These are phyloP conservation scores for Blastocystis sp. DNA, from an alignment of 352 stramenopile species.

Conservation along the genomic window DNA sequence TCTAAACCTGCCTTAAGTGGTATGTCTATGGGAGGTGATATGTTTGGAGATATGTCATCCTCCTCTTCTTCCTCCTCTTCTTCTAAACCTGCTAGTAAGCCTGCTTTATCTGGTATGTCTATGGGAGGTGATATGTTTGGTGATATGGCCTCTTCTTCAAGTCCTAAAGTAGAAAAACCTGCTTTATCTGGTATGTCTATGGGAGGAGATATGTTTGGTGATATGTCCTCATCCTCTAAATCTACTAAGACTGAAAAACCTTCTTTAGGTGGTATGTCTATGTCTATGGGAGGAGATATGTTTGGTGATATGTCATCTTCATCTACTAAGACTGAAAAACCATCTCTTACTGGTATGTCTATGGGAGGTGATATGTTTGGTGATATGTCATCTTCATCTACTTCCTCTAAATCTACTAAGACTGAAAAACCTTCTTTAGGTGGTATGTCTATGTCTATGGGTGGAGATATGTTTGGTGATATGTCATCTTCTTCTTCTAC, in stretches of 20 bases:
- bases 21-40: no score
- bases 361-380: slow-evolving; percentile 19
- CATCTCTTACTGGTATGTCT: slow-evolving; percentile 1
- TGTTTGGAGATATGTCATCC: slow-evolving; percentile 5
- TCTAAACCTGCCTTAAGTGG: no score
- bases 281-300: slow-evolving; percentile 15
- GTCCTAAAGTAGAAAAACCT: neutral
- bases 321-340: neutral
- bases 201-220: slow-evolving; percentile 18
- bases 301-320: slow-evolving; percentile 22
- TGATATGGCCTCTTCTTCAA: slow-evolving; percentile 8
- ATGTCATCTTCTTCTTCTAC: neutral
- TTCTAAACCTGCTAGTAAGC: no score
- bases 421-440: no score
- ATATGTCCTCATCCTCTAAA: no score
- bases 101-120: neutral
- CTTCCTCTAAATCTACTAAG: no score
- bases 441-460: neutral
- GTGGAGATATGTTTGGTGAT: slow-evolving; percentile 28
- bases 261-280: neutral
- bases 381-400: no score
- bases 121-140: slow-evolving; percentile 30
- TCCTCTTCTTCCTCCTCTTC: no score
- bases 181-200: slow-evolving; percentile 3
- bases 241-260: no score